phyloP scores from a whole-genome alignment of 2,329 filamentous ascomycete species.

The Alternaria viburni region DNA sequence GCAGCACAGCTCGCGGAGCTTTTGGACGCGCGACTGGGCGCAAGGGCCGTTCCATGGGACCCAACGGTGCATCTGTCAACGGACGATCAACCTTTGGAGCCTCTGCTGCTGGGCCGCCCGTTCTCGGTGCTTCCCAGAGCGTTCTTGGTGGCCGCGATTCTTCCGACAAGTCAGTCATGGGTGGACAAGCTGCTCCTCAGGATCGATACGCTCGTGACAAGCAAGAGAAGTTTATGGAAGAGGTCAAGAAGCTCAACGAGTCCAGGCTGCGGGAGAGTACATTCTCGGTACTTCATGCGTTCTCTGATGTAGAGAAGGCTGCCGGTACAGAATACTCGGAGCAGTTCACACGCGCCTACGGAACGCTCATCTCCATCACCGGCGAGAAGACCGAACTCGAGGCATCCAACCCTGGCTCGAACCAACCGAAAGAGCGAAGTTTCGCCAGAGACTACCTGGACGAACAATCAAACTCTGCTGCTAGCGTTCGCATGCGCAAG shows the following conservation, averaged over 20 bases:
- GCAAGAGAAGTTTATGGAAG: constrained; percentile 79
- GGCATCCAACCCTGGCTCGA: constrained; percentile 61
- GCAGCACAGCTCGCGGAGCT: constrained; percentile 49
- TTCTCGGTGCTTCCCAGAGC: constrained; percentile 78
- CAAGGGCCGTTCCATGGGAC: constrained; percentile 49
- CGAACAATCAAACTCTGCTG: constrained; percentile 69
- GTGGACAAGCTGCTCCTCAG: constrained; percentile 62
- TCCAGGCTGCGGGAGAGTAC: constrained; percentile 69
- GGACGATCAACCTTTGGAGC: constrained; percentile 62
- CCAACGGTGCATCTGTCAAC: constrained; percentile 41
- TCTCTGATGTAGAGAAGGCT: constrained; percentile 74
- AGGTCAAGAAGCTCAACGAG: constrained; percentile 79
- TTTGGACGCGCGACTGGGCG: constrained; percentile 59
- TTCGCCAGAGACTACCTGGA: constrained; percentile 81
- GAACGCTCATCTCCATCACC: constrained; percentile 78
- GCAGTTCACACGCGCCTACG: constrained; percentile 82
- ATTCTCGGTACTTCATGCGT: constrained; percentile 77
- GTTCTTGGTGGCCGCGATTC: constrained; percentile 67
- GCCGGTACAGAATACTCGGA: constrained; percentile 74
- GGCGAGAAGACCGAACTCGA: constrained; percentile 67
- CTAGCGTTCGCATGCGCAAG: constrained; percentile 73
- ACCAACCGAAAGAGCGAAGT: constrained; percentile 74
- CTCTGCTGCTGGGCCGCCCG: constrained; percentile 74
- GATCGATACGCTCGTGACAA: constrained; percentile 83
- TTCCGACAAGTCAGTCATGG: constrained; percentile 61